These are phyloP conservation scores for Cladorrhinum samala DNA, from an alignment of 495 filamentous ascomycete species.

Conservation along the genomic window DNA sequence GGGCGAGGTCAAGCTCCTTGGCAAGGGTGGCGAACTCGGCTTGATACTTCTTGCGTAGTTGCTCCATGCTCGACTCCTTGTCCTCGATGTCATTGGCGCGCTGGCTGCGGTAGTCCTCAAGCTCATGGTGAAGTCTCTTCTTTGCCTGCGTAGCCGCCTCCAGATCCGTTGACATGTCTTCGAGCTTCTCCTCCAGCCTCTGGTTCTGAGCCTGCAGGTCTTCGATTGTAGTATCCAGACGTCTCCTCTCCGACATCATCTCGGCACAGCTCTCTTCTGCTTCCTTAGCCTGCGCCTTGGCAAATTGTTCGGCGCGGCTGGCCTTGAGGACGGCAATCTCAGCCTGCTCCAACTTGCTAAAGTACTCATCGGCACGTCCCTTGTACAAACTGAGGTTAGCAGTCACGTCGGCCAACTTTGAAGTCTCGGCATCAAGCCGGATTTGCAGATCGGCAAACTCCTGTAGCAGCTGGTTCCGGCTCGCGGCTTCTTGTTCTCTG, in stretches of 20 bases:
- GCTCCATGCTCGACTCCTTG: slow-evolving; percentile 92
- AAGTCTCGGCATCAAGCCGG: slow-evolving; percentile 80
- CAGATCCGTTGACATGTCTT: slow-evolving; percentile 87
- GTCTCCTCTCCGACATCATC: slow-evolving; percentile 87
- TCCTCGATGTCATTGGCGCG: slow-evolving; percentile 95
- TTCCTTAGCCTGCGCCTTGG: slow-evolving; percentile 79
- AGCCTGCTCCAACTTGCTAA: slow-evolving; percentile 93
- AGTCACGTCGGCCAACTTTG: slow-evolving; percentile 74
- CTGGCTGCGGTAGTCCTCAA: slow-evolving; percentile 94
- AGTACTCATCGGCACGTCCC: slow-evolving; percentile 90
- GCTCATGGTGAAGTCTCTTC: slow-evolving; percentile 92
- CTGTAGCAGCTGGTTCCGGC: slow-evolving; percentile 79
- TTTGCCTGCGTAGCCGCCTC: slow-evolving; percentile 82
- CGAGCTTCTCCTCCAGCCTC: slow-evolving; percentile 81
- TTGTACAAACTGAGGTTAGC: slow-evolving; percentile 88
- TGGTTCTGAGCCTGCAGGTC: slow-evolving; percentile 87
- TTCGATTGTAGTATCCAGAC: slow-evolving; percentile 81
- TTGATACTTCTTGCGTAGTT: slow-evolving; percentile 96
- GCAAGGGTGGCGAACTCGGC: slow-evolving; percentile 82
- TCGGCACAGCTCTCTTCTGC: slow-evolving; percentile 85
- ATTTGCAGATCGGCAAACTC: slow-evolving; percentile 95
- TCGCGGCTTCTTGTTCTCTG: slow-evolving; percentile 76
- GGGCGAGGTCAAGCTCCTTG: slow-evolving; percentile 86
- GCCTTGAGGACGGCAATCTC: slow-evolving; percentile 95
- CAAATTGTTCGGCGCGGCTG: slow-evolving; percentile 85